Evolutionary conservation across 257 asterid species (phyloP), one percentile per base, ranked within the genome.

Genomic region (Nicotiana knightiana): DNA sequence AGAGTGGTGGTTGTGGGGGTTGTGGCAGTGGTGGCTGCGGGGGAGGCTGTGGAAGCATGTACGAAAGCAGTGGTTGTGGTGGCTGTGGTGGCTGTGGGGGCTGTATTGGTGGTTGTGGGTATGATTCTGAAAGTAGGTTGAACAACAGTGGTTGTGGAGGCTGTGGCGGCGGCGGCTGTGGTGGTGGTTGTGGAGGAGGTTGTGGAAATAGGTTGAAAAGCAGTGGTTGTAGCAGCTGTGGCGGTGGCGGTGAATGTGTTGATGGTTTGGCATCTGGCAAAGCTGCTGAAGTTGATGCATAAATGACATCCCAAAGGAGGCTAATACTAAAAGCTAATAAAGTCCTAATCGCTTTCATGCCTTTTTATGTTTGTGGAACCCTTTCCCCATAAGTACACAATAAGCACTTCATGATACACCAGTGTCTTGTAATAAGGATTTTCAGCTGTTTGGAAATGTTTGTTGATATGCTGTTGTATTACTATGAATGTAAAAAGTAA

Each of bases 1-100:
- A 48, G 39, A 73, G 79, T 73, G 79, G 79, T 24, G 39, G 61
- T 46, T 73, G 79, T 46, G 79, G 77, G 12, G 77, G 33, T 33
- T 68, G 77, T 3, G 77, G 77, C 2, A 9, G 76, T 35, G 75
- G 76, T 8, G 76, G 43, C 21, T 66, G 75, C 17, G 75, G 75
- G 3, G 43, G 39, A 5, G 37, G 30, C 9, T 18, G 76, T 35
- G 76, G 53, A 18, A 39, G 5, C n/a, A 68, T 18, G 55, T 68
- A 18, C 10, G 33, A 39, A 39, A 68, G 55, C 9, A 0, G 55
- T 1, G 33, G 76, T 1, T 37, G 76, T 16, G 48, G 71, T 15
- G 28, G 76, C 0, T 1, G 75, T 67, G 75, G 75, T 2, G 28
- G 30, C 5, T 2, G 53, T 0, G 76, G 76, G 0, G 55, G 57